Conservation (phyloP, 2,329 filamentous ascomycete species). For the Sphaerostilbella broomeana region DNA sequence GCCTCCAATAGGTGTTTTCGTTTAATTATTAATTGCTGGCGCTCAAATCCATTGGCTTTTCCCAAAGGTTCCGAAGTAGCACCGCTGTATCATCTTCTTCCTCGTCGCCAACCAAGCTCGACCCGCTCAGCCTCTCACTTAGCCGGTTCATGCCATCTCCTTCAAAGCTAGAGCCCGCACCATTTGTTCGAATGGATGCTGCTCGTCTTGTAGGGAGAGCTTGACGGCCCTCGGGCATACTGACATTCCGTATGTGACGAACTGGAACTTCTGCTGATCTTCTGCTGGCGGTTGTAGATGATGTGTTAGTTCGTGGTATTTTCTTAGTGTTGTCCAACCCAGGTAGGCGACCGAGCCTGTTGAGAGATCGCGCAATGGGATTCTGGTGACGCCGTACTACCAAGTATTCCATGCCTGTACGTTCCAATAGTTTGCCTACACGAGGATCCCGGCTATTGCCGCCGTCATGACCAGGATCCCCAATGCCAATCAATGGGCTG, state of each 20-base stretch:
- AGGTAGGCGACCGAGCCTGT: conserved; percentile 39
- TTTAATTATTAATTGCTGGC: too few relatives aligned
- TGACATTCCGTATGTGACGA: conserved; percentile 34
- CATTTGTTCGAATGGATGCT: conserved; percentile 32
- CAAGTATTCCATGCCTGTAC: conserved; percentile 66
- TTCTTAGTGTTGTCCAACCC: conserved; percentile 43
- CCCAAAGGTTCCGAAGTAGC: conserved; percentile 54
- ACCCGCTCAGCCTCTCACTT: conserved; percentile 42
- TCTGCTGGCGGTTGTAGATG: conserved; percentile 32
- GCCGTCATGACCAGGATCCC: conserved; percentile 49
- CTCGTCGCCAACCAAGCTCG: conserved; percentile 42
- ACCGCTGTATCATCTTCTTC: conserved; percentile 46
- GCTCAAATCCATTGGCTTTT: conserved; percentile 52
- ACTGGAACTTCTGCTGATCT: conserved; percentile 23
- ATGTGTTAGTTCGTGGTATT: conserved; percentile 38
- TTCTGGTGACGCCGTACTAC: conserved; percentile 68
- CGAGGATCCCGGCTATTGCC: conserved; percentile 51
- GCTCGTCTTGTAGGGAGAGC: conserved; percentile 27
- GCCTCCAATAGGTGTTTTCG: too few relatives aligned
- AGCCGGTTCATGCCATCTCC: conserved; percentile 37
- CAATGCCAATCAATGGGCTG: conserved; percentile 45
- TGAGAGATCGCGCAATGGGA: conserved; percentile 58
- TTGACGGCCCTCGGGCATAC: conserved; percentile 30
- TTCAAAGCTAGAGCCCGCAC: conserved; percentile 39
- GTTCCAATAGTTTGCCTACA: conserved; percentile 58